Percentiles rank a stretch among this genome's conserved stretches.
Conservation (phyloP, 805 yeast species). For the Wickerhamiella allomyrinae region DNA sequence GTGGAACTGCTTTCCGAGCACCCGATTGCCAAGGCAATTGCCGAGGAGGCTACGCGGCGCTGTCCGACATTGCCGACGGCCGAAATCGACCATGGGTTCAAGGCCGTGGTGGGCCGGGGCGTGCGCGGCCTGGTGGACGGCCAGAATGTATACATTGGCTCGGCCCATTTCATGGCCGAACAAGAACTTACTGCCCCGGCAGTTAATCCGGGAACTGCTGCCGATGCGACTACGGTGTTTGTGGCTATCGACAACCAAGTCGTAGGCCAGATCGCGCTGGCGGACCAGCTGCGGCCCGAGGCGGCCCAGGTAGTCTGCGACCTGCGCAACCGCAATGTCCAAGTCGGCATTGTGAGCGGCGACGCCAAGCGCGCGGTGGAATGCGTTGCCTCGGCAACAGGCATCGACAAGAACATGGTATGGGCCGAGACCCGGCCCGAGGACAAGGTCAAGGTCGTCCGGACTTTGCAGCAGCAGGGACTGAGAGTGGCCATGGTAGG, state of each 20-base stretch:
- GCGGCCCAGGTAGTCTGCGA: constrained; percentile 45
- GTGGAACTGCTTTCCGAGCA: constrained; percentile 69
- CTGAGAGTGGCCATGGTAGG: constrained; percentile 73
- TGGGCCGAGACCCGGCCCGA: constrained; percentile 67
- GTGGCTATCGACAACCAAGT: constrained; percentile 44
- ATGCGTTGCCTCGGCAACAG: constrained; percentile 50
- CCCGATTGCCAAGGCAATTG: constrained; percentile 69
- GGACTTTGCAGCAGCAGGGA: constrained; percentile 33
- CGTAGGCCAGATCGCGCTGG: constrained; percentile 51
- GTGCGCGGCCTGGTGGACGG: constrained; percentile 19
- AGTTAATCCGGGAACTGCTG: neutral
- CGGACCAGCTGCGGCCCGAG: constrained; percentile 55
- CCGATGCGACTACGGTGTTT: constrained; percentile 35
- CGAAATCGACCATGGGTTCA: constrained; percentile 13
- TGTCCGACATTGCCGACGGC: constrained; percentile 1
- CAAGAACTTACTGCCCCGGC: neutral
- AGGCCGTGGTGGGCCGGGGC: constrained; percentile 24
- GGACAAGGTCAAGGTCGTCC: constrained; percentile 57
- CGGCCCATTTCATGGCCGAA: constrained; percentile 13
- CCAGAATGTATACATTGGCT: constrained; percentile 39
- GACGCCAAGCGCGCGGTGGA: constrained; percentile 54
- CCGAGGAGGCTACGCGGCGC: constrained; percentile 10
- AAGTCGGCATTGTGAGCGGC: constrained; percentile 82
- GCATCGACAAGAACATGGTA: constrained; percentile 48
- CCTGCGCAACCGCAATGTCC: constrained; percentile 37